A percentile compares a stretch with the other conserved stretches of the same genome.
These are phyloP conservation scores for Anacardium occidentale DNA, from an alignment of 345 rosid species.

Conservation along the genomic window DNA sequence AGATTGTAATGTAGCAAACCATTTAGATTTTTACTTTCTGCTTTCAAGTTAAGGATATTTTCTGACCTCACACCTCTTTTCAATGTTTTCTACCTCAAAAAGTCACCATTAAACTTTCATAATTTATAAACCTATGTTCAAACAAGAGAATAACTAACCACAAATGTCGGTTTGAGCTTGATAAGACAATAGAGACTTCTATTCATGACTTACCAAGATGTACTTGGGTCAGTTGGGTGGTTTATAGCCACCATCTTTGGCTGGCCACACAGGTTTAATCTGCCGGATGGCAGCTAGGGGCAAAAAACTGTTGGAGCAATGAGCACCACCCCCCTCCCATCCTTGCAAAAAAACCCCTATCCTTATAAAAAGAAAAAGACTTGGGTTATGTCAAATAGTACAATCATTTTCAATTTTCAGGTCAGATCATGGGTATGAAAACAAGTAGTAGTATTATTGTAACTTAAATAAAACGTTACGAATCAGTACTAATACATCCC, in stretches of 20 bases:
- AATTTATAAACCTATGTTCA: not conserved
- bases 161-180: not conserved
- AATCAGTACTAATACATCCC: not conserved
- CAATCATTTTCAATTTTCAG: not conserved
- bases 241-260: too few species aligned
- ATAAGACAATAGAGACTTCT: not conserved
- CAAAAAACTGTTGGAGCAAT: too few species aligned
- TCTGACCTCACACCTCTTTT: slow-evolving; percentile 1
- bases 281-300: too few species aligned
- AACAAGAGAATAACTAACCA: not conserved
- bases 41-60: not conserved
- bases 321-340: too few species aligned
- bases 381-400: not conserved
- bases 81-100: not conserved
- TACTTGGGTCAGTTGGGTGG: too few species aligned
- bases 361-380: too few species aligned
- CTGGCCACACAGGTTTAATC: too few species aligned
- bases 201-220: not conserved
- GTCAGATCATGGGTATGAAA: not conserved
- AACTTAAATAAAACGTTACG: not conserved
- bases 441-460: not conserved
- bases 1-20: not conserved
- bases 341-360: too few species aligned
- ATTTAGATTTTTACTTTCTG: not conserved
- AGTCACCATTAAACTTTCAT: not conserved